Conservation (phyloP, 441 rosid genomes). For the Croton laevigatus region DNA sequence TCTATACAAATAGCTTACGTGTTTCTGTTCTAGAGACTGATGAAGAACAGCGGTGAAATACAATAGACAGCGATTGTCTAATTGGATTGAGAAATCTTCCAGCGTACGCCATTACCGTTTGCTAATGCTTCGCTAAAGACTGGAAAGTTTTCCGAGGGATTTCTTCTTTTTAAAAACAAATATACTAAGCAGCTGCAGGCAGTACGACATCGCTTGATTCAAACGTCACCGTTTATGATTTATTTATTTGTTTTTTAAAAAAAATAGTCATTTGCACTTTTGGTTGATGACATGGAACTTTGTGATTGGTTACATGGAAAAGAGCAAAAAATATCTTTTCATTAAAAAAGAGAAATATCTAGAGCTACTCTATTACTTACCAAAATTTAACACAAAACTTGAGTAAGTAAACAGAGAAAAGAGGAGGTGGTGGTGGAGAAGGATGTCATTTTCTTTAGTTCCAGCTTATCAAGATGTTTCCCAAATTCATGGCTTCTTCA, state of each 20-base stretch:
- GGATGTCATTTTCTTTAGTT: slow-evolving; percentile 20
- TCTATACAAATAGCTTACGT: slow-evolving; percentile 10
- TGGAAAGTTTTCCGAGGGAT: neutral
- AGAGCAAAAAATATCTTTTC: neutral
- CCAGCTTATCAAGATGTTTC: slow-evolving; percentile 19
- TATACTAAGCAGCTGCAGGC: neutral
- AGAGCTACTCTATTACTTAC: neutral
- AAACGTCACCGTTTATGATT: neutral
- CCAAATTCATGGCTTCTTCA: slow-evolving; percentile 17
- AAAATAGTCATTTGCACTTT: neutral
- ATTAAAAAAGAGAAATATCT: neutral
- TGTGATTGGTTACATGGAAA: neutral
- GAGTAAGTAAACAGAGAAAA: neutral
- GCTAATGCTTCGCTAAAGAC: too few relatives aligned
- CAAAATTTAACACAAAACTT: neutral
- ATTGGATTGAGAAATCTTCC: slow-evolving; percentile 31
- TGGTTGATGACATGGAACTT: neutral
- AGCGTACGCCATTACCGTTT: slow-evolving; percentile 28
- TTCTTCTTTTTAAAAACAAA: neutral
- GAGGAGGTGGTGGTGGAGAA: neutral
- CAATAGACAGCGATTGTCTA: slow-evolving; percentile 19
- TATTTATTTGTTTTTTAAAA: too few relatives aligned
- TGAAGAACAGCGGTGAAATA: neutral
- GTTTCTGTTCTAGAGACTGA: slow-evolving; percentile 4
- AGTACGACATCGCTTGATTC: too few relatives aligned